Evolutionary conservation across 306 rosid genomes (phyloP), one percentile per base, ranked within the genome.

Genomic region (Prunus salicina): DNA sequence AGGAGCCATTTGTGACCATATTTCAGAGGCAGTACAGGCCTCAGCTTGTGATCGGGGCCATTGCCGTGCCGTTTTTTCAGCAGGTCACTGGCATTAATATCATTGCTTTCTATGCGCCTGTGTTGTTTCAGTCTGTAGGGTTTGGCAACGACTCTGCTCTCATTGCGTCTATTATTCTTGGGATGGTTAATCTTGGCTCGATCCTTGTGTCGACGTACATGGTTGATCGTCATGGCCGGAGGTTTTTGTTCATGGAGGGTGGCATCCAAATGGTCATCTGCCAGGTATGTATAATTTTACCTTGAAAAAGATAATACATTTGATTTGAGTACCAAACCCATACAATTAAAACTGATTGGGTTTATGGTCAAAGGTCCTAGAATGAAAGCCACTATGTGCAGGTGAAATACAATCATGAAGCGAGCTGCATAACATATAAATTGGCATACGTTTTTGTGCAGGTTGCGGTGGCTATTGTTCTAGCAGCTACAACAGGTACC

Each of bases 31-130:
- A 77, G 8, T 83, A 90, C 80, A 83, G 96, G 50, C 97, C 96
- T 63, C 96, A 88, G 69, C 71, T 92, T 67, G 85, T 87, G 3
- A 81, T 92, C 79, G 84, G 77, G 25, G 64, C 86, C 0, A 6
- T 90, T 13, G 83, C 84, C 3, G 82, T 90, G 28, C 88, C 92
- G 0, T 80, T 86, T 41, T 90, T 92, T 27, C 89, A 69, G 46
- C 93, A 92, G 60, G 51, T 92, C 10, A 76, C 92, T 0, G 97
- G 96, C 27, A 90, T 92, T 19, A 88, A 88, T 72, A 79, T 89
- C 9, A 84, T 92, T 0, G 97, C 93, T 0, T 92, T 92, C 41
- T 92, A 92, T 72, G 73, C 96, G 0, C 97, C 96, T 3, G 87
- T 87, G 18, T 82, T 92, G 74, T 92, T 92, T 62, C 91, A 90